Base-by-base conservation (phyloP, 106 monocot species). In the Apostasia shenzhenica region DNA sequence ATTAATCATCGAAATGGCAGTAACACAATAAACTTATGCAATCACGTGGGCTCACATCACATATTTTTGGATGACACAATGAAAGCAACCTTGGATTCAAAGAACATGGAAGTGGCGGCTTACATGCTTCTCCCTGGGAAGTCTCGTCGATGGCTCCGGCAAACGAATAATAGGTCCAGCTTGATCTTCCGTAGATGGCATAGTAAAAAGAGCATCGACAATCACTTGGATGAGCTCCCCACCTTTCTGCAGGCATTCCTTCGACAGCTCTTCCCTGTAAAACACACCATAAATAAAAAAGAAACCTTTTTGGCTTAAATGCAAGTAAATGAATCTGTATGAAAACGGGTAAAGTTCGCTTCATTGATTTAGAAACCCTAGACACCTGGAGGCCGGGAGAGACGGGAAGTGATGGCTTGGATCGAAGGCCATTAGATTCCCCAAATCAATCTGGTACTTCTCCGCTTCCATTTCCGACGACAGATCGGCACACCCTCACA, bases 41-140 rank as follows among this genome's bases (percentile, higher is more conserved):
- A n/a, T n/a, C n/a, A n/a, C n/a, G n/a, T n/a, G n/a, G n/a, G n/a
- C n/a, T n/a, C n/a, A n/a, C n/a, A n/a, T n/a, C n/a, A n/a, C n/a
- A n/a, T n/a, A n/a, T n/a, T n/a, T n/a, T n/a, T n/a, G n/a, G n/a
- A n/a, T n/a, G n/a, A n/a, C n/a, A n/a, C n/a, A n/a, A n/a, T n/a
- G n/a, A n/a, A n/a, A n/a, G n/a, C n/a, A n/a, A n/a, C n/a, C n/a
- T n/a, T n/a, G n/a, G n/a, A n/a, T n/a, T n/a, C 48, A 11, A 65
- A 3, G 14, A 49, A 48, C 13, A 56, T 48, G 43, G 43, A 38
- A 65, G 65, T 14, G 0, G 11, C 61, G 59, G 39, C 76, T 76
- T 84, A 93, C 89, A 76, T 84, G 93, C 68, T 90, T 93, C 80
- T 90, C 90, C 54, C 90, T 76, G 38, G 93, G 90, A 55, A 94